Evolutionary conservation across 495 filamentous ascomycete species (phyloP).

Genomic region (Friedmanniomyces endolithicus): DNA sequence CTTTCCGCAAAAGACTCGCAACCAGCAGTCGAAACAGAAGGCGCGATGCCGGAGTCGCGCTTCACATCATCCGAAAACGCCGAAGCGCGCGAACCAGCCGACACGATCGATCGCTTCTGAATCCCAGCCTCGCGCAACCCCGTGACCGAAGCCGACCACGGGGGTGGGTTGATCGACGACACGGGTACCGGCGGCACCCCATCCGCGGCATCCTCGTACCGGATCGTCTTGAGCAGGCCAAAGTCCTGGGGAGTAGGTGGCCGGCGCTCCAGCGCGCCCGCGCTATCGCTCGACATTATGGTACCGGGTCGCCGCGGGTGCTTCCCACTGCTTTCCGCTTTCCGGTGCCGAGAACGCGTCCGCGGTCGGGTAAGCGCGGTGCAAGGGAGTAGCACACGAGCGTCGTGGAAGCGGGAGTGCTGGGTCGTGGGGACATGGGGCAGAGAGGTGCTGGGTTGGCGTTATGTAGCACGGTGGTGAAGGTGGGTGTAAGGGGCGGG

Average conservation of each 20-base stretch:
- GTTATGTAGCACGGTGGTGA: neutral
- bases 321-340: neutral
- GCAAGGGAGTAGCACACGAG: neutral
- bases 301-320: neutral
- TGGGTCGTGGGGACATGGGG: neutral
- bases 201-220: constrained; percentile 14
- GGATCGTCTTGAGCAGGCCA: constrained; percentile 7
- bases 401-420: neutral
- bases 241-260: neutral
- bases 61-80: constrained; percentile 14
- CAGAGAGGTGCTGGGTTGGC: neutral
- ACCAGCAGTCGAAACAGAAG: constrained; percentile 12
- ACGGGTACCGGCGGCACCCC: constrained; percentile 12
- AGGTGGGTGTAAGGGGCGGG: neutral
- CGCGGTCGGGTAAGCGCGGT: neutral
- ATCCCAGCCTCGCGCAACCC: neutral
- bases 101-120: neutral
- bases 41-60: constrained; percentile 21
- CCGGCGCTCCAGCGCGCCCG: neutral
- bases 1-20: constrained; percentile 8
- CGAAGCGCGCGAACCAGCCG: neutral
- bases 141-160: neutral
- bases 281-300: constrained; percentile 1
- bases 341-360: neutral
- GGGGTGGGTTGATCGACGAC: constrained; percentile 4